Percentiles rank a stretch among this genome's conserved stretches.
Evolutionary conservation across 75 land plant genomes (phyloP).

Genomic region (Cryptomeria japonica): DNA sequence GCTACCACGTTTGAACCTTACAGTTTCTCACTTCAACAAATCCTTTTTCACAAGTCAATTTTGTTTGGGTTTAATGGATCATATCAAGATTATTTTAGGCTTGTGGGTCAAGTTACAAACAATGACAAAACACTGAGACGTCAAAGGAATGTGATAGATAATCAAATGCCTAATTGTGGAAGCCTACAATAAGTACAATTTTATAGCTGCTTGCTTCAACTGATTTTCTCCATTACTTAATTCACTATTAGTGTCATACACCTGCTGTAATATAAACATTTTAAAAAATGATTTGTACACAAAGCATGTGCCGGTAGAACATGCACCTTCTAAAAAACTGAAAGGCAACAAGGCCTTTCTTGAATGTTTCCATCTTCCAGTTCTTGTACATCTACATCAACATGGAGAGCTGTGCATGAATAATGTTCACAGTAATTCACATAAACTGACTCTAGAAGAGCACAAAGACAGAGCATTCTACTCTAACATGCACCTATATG

Average conservation of each 20-base stretch:
- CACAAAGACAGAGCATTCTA: neutral
- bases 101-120: neutral
- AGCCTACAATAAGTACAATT: neutral
- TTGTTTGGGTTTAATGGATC: neutral
- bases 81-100: neutral
- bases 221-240: neutral
- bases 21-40: neutral
- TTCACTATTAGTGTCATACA: neutral
- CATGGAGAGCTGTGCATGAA: neutral
- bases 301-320: neutral
- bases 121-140: neutral
- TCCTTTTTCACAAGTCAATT: neutral
- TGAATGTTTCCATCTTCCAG: neutral
- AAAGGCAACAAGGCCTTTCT: neutral
- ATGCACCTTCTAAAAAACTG: neutral
- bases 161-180: neutral
- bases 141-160: neutral
- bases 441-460: neutral
- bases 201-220: neutral
- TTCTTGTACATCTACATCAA: neutral
- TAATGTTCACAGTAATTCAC: neutral
- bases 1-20: neutral
- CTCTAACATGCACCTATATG: neutral
- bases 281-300: neutral
- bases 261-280: neutral